These are phyloP conservation scores for Tolypocladium nubicola DNA, from an alignment of 2,329 filamentous ascomycete genomes.

Conservation along the genomic window DNA sequence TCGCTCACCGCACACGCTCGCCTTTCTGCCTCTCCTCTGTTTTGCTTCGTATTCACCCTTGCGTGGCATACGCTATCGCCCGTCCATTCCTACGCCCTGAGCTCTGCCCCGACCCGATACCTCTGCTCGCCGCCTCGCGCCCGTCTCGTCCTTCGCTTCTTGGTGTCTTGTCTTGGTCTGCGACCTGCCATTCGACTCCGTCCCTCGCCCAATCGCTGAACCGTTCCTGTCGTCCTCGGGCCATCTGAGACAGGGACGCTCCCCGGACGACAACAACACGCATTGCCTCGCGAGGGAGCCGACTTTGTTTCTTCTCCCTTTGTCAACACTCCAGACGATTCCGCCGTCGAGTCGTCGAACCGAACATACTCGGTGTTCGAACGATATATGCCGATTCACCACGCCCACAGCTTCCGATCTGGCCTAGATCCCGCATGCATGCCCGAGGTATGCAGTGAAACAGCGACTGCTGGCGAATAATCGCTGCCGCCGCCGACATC, in stretches of 20 bases:
- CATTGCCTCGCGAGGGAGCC: background rate
- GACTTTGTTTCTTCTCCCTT: background rate
- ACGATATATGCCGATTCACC: background rate
- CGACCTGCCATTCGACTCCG: background rate
- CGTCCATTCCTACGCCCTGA: background rate
- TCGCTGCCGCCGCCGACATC: background rate
- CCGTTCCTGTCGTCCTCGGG: background rate
- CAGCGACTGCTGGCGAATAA: background rate
- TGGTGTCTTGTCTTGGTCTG: background rate
- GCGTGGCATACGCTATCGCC: background rate
- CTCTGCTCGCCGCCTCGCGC: background rate
- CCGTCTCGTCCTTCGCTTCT: background rate
- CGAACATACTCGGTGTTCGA: background rate
- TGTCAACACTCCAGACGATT: background rate
- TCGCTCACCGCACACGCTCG: background rate
- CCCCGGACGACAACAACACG: background rate
- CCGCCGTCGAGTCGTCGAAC: background rate
- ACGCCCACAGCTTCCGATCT: background rate
- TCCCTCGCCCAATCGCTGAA: background rate
- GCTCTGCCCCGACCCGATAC: background rate
- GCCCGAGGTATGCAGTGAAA: background rate
- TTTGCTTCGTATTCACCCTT: background rate
- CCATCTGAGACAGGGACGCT: background rate
- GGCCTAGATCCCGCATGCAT: background rate
- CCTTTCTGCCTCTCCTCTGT: background rate